Evolutionary conservation across 2,329 filamentous ascomycete genomes (phyloP).

Genomic region (Sodiomyces alkalinus): DNA sequence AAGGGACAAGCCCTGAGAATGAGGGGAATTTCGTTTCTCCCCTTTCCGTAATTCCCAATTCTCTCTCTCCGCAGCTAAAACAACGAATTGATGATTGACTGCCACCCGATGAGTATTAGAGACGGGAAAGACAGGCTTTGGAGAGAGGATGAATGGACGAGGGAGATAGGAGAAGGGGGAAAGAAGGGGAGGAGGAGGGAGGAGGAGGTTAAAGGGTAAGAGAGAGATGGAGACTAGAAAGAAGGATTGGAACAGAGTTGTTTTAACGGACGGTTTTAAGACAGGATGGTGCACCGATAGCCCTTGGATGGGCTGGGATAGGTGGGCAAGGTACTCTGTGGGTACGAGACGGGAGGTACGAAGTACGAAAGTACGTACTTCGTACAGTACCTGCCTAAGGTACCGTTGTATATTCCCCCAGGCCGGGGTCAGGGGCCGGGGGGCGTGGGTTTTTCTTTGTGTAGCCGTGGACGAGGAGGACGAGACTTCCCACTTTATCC

Average conservation of each 20-base stretch:
- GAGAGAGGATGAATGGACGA: conserved; percentile 40
- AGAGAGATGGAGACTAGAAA: conserved; percentile 37
- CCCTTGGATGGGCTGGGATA: conserved; percentile 3
- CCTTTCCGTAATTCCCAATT: conserved; percentile 9
- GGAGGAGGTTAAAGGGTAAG: conserved; percentile 29
- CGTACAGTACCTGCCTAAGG: no score
- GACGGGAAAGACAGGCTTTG: conserved; percentile 32
- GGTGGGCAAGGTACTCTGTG: conserved; percentile 2
- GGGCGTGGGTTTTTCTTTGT: no score
- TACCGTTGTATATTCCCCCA: no score
- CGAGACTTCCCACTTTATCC: no score
- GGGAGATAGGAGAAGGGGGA: conserved; percentile 21
- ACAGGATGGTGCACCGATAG: conserved; percentile 6
- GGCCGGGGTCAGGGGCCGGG: no score
- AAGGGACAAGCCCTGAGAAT: conserved; percentile 13
- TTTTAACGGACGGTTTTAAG: conserved; percentile 19
- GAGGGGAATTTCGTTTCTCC: conserved; percentile 9
- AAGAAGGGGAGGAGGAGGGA: conserved; percentile 17
- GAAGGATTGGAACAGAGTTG: conserved; percentile 40
- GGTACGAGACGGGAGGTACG: conserved; percentile 1
- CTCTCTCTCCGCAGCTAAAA: conserved; percentile 9
- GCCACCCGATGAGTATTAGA: conserved; percentile 16
- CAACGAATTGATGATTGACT: no score
- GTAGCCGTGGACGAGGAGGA: no score
- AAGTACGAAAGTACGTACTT: no score